These are phyloP conservation scores for Penicillium sp. DNA, from an alignment of 2,329 filamentous ascomycete species.

Conservation along the genomic window DNA sequence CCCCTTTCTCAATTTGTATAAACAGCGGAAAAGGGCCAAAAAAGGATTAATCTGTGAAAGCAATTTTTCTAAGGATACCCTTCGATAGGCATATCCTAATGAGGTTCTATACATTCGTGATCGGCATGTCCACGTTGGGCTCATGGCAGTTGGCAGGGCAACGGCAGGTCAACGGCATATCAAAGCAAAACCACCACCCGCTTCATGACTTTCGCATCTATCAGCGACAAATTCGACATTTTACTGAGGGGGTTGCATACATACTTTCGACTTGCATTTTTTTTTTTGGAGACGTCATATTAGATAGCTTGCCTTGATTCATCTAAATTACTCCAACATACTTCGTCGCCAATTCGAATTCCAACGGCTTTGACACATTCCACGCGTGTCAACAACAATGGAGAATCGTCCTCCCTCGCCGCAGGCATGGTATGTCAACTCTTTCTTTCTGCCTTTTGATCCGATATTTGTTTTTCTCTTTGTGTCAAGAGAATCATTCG, in stretches of 20 bases:
- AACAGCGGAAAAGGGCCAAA: too few species aligned
- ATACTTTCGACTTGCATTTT: neutral
- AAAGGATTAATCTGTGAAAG: too few species aligned
- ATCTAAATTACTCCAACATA: neutral
- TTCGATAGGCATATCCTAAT: too few species aligned
- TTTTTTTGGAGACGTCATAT: neutral
- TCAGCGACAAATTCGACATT: constrained; percentile 2
- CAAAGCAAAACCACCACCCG: constrained; percentile 8
- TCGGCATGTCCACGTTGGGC: neutral
- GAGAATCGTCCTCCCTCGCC: constrained; percentile 14
- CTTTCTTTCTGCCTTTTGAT: neutral
- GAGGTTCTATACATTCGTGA: neutral
- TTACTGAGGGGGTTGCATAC: neutral
- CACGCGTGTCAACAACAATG: constrained; percentile 23
- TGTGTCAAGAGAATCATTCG: neutral
- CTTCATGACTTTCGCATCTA: constrained; percentile 4
- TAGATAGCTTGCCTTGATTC: neutral
- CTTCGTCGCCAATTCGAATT: constrained; percentile 4
- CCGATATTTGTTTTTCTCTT: neutral
- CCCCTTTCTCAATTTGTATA: too few species aligned
- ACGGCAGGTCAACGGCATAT: neutral
- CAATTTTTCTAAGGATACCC: too few species aligned
- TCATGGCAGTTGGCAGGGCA: constrained; percentile 8
- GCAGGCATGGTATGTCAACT: constrained; percentile 17
- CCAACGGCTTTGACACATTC: constrained; percentile 24